Conservation (phyloP, 2,329 filamentous ascomycete species). For the Xylaria sp. region DNA sequence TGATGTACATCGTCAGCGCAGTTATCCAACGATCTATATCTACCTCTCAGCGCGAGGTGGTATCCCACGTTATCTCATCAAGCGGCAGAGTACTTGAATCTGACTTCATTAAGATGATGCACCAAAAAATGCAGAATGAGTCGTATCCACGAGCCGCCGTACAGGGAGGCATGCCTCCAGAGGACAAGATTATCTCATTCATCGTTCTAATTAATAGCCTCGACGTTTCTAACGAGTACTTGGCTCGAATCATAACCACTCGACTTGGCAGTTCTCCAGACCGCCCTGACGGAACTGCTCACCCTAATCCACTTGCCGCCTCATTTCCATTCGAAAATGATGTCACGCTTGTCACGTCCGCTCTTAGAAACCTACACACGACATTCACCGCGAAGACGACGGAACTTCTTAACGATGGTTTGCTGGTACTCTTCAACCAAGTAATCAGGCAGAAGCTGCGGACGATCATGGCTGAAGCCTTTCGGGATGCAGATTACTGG, state of each 20-base stretch:
- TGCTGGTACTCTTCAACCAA: conserved; percentile 86
- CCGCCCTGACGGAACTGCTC: conserved; percentile 50
- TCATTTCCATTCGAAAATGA: conserved; percentile 87
- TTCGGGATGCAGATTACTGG: conserved; percentile 90
- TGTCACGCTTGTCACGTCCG: conserved; percentile 72
- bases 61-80: conserved; percentile 81
- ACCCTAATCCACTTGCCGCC: conserved; percentile 63
- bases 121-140: conserved; percentile 97
- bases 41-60: conserved; percentile 83
- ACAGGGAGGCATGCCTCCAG: conserved; percentile 84
- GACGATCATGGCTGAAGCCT: conserved; percentile 86
- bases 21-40: conserved; percentile 87
- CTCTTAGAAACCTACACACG: conserved; percentile 74
- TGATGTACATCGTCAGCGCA: conserved; percentile 98
- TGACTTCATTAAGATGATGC: conserved; percentile 96
- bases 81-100: conserved; percentile 82
- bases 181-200: conserved; percentile 89
- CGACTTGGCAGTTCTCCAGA: conserved; percentile 64
- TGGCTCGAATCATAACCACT: conserved; percentile 82
- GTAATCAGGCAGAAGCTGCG: conserved; percentile 87
- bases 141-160: conserved; percentile 84
- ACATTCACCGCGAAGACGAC: conserved; percentile 81
- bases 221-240: conserved; percentile 90
- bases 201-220: conserved; percentile 95
- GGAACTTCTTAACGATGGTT: conserved; percentile 85